Evolutionary conservation across 208 protist species (phyloP).

Genomic region (Leishmania tarentolae): DNA sequence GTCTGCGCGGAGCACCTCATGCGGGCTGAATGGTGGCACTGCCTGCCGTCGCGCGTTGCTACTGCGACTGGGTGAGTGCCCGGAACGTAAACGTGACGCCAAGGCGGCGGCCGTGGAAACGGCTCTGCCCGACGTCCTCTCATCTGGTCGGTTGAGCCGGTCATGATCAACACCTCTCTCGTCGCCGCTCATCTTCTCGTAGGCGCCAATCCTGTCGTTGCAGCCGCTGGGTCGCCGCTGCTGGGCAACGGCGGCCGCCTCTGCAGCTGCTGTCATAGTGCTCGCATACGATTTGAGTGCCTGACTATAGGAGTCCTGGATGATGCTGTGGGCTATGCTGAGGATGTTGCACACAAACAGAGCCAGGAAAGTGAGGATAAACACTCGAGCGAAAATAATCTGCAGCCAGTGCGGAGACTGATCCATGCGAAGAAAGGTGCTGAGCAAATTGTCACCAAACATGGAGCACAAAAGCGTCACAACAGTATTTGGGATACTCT

Average conservation of each 20-base stretch:
- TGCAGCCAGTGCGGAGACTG: slow-evolving; percentile 46
- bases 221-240: slow-evolving; percentile 2
- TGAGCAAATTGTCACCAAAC: slow-evolving; percentile 62
- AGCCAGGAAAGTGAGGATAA: slow-evolving; percentile 51
- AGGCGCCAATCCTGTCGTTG: not conserved
- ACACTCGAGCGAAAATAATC: slow-evolving; percentile 44
- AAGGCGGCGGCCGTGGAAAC: not conserved
- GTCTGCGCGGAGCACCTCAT: not conserved
- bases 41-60: slow-evolving; percentile 5
- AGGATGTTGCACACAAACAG: slow-evolving; percentile 69
- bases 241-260: not conserved
- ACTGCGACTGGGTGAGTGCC: not conserved
- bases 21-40: not conserved
- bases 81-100: not conserved
- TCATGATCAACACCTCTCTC: not conserved
- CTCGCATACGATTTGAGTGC: slow-evolving; percentile 29
- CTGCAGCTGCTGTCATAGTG: slow-evolving; percentile 5
- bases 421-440: slow-evolving; percentile 61
- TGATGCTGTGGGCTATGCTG: slow-evolving; percentile 65
- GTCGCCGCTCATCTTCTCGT: not conserved
- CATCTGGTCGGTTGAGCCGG: not conserved
- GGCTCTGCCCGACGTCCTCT: not conserved
- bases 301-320: slow-evolving; percentile 64
- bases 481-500: slow-evolving; percentile 34
- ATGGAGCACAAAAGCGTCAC: slow-evolving; percentile 56